phyloP scores from a whole-genome alignment of 768 basidiomycete genomes.

The Lepiota venenata region DNA sequence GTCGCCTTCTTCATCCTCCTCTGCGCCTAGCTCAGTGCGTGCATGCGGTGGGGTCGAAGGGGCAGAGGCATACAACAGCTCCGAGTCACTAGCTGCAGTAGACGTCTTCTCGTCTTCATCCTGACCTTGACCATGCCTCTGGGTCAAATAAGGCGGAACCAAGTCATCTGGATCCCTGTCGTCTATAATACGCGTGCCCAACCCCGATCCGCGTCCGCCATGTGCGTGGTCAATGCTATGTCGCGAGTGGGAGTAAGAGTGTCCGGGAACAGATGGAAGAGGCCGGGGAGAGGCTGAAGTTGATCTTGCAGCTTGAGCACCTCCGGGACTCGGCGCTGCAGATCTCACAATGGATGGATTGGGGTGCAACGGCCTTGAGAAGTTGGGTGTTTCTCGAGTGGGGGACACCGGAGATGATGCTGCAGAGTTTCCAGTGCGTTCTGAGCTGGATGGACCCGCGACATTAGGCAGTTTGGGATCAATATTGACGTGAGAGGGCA shows the following conservation, averaged over 20 bases:
- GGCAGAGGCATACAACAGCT: constrained; percentile 7
- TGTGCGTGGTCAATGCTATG: not conserved
- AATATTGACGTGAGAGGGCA: not conserved
- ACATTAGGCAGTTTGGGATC: not conserved
- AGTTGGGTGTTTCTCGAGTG: not conserved
- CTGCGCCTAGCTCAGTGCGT: not conserved
- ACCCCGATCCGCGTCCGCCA: constrained; percentile 1
- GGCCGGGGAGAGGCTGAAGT: not conserved
- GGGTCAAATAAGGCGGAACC: not conserved
- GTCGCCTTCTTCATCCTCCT: not conserved
- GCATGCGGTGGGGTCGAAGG: constrained; percentile 5
- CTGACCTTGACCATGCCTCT: not conserved
- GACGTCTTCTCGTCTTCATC: not conserved
- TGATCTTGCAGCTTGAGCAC: not conserved
- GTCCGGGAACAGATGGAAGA: constrained; percentile 3
- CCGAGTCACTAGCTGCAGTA: constrained; percentile 2
- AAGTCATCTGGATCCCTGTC: constrained; percentile 5
- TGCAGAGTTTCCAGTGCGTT: not conserved
- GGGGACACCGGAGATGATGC: not conserved
- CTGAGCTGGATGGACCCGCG: not conserved
- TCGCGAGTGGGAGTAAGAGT: not conserved
- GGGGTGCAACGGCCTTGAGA: not conserved
- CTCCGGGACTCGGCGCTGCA: not conserved
- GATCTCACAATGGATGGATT: not conserved
- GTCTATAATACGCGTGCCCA: constrained; percentile 4